Evolutionary conservation across 2,329 filamentous ascomycete species (phyloP).

Genomic region (Rutstroemia sp.): DNA sequence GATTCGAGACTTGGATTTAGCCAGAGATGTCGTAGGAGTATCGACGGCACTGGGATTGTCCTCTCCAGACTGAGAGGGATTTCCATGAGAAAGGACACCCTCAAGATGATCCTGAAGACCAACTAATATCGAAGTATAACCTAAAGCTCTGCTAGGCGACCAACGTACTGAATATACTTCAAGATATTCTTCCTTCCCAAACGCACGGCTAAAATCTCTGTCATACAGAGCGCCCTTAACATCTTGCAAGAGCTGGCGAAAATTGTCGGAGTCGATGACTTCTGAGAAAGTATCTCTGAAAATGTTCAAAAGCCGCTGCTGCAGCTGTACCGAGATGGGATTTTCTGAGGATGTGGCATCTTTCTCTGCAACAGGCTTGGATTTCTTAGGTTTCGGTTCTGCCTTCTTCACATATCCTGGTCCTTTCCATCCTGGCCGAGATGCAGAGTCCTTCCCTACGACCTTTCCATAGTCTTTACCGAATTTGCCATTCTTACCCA

Average conservation of each 20-base stretch:
- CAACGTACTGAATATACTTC: slow-evolving; percentile 82
- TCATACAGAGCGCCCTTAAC: slow-evolving; percentile 82
- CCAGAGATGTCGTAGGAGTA: not conserved
- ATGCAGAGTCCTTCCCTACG: slow-evolving; percentile 18
- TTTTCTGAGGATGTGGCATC: slow-evolving; percentile 5
- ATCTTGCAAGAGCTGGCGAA: slow-evolving; percentile 59
- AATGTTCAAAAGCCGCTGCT: slow-evolving; percentile 65
- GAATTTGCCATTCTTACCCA: slow-evolving; percentile 24
- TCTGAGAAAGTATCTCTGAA: slow-evolving; percentile 59
- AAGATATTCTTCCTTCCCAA: slow-evolving; percentile 62
- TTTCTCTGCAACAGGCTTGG: slow-evolving; percentile 6
- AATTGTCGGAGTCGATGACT: slow-evolving; percentile 39
- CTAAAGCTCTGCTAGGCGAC: slow-evolving; percentile 80
- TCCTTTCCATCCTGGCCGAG: slow-evolving; percentile 25
- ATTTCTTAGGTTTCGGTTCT: slow-evolving; percentile 10
- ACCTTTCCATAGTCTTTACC: slow-evolving; percentile 23
- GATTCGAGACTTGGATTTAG: slow-evolving; percentile 9
- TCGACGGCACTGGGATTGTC: not conserved
- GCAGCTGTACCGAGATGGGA: slow-evolving; percentile 42
- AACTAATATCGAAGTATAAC: slow-evolving; percentile 56
- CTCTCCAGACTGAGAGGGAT: not conserved
- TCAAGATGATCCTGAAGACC: slow-evolving; percentile 4
- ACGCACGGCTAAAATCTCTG: slow-evolving; percentile 76
- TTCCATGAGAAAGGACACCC: slow-evolving; percentile 3
- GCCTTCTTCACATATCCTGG: slow-evolving; percentile 22